Percentiles rank a stretch among this genome's conserved stretches.
Evolutionary conservation across 345 rosid genomes (phyloP).

Genomic region (Citrus sinensis): DVS_A1.0 CM039167.1:10603501-10604000

Average conservation of each 20-base stretch:
- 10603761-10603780: neutral
- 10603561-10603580: neutral
- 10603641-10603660: neutral
- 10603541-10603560: neutral
- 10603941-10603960: slow-evolving; percentile 52
- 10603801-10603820: neutral
- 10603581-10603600: neutral
- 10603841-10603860: slow-evolving; percentile 44
- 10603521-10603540: neutral
- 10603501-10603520: slow-evolving; percentile 64
- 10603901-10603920: slow-evolving; percentile 45
- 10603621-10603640: neutral
- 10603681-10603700: neutral
- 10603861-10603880: slow-evolving; percentile 57
- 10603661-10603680: neutral
- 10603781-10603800: neutral
- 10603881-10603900: slow-evolving; percentile 47
- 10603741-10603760: neutral
- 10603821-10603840: slow-evolving; percentile 40
- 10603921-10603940: slow-evolving; percentile 60
- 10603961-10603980: slow-evolving; percentile 54
- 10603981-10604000: slow-evolving; percentile 52
- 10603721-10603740: neutral
- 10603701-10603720: neutral
- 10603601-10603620: neutral